Percentiles rank a stretch among this genome's conserved stretches.
Conservation (phyloP, 192 early-diverging fungal species). For the Anaeromyces robustus region DNA sequence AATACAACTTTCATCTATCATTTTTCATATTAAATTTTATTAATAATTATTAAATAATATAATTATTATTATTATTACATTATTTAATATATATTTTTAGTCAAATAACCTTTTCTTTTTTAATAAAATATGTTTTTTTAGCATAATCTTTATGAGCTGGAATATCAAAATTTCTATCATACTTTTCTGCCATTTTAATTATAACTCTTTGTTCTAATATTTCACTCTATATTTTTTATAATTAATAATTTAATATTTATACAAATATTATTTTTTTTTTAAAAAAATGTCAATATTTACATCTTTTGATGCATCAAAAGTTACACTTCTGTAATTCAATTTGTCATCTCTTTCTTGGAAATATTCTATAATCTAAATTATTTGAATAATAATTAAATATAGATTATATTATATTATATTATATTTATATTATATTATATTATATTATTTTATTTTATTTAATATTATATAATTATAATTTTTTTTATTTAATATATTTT, state of each 20-base stretch:
- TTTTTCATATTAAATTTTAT: background rate
- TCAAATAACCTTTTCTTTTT: conserved; percentile 22
- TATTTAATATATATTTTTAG: too few species aligned
- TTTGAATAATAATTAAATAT: background rate
- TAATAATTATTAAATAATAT: background rate
- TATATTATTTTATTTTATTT: too few species aligned
- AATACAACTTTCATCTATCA: conserved; percentile 31
- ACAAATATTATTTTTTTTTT: background rate
- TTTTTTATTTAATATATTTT: too few species aligned
- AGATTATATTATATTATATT: background rate
- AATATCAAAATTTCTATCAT: conserved; percentile 17
- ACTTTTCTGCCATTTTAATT: conserved; percentile 44
- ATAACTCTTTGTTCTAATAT: conserved; percentile 10
- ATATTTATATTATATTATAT: too few species aligned
- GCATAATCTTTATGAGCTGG: conserved; percentile 16
- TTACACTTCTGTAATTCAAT: conserved; percentile 30
- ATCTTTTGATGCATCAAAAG: conserved; percentile 18
- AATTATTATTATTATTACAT: too few species aligned
- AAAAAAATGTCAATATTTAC: background rate
- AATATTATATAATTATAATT: too few species aligned
- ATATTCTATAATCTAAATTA: conserved; percentile 14
- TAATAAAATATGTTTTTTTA: conserved; percentile 37
- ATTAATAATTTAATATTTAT: background rate
- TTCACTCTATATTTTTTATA: background rate
- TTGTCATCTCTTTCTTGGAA: conserved; percentile 35